phyloP scores from a whole-genome alignment of 371 early-diverging fungal species.

The Mucor circinelloides region DNA sequence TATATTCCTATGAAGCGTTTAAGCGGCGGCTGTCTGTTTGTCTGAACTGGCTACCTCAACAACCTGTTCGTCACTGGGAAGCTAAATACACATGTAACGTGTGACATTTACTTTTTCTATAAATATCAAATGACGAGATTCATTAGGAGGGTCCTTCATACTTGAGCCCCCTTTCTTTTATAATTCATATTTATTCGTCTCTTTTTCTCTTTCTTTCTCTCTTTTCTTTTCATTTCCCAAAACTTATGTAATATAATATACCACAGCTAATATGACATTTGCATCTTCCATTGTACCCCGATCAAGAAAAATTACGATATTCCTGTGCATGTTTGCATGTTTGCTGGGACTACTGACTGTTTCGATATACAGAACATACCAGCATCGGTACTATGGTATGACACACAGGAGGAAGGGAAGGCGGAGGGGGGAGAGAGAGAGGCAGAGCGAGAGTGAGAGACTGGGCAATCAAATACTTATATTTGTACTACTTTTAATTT shows the following conservation, averaged over 20 bases:
- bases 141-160: background rate
- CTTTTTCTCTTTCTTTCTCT: background rate
- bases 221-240: background rate
- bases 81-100: background rate
- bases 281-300: conserved; percentile 2
- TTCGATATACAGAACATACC: conserved; percentile 8
- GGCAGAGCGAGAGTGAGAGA: background rate
- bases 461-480: background rate
- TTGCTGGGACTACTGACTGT: background rate
- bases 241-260: background rate
- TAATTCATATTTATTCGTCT: background rate
- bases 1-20: background rate
- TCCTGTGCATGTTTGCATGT: conserved; percentile 3
- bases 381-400: background rate
- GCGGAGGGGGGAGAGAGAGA: background rate
- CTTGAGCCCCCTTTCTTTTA: background rate
- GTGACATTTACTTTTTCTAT: background rate
- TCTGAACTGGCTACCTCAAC: background rate
- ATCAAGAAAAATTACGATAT: conserved; percentile 1
- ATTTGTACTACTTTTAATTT: background rate
- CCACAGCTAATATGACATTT: background rate
- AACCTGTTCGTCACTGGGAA: background rate
- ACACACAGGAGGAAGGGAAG: no score
- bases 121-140: background rate
- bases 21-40: conserved; percentile 1